A percentile compares a stretch with the other conserved stretches of the same genome.
Conservation (phyloP, 371 early-diverging fungal species). For the Rhizopus microsporus region DNA sequence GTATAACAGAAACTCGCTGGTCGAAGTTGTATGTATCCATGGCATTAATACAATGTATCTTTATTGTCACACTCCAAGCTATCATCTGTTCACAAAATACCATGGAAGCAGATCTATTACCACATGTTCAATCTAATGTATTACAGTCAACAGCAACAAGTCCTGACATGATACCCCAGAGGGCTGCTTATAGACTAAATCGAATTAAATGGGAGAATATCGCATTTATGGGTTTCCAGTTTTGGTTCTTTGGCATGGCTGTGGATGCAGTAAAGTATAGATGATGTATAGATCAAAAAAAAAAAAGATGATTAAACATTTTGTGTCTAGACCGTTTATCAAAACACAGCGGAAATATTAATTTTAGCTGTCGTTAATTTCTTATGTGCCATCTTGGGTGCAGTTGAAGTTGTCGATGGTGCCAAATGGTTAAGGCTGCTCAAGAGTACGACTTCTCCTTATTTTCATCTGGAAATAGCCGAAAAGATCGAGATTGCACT, state of each 20-base stretch:
- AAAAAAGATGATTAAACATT: background rate
- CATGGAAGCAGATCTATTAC: slow-evolving; percentile 18
- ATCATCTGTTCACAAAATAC: slow-evolving; percentile 26
- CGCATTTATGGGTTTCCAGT: slow-evolving; percentile 33
- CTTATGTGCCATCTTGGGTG: slow-evolving; percentile 47
- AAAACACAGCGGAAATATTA: slow-evolving; percentile 44
- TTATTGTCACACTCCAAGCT: slow-evolving; percentile 25
- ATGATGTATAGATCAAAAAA: background rate
- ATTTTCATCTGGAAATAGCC: slow-evolving; percentile 30
- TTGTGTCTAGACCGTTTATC: slow-evolving; percentile 44
- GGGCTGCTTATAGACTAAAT: slow-evolving; percentile 22
- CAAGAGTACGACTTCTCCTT: slow-evolving; percentile 17
- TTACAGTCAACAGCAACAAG: slow-evolving; percentile 9
- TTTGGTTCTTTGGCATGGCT: slow-evolving; percentile 31
- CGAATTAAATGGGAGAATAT: slow-evolving; percentile 37
- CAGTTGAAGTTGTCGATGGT: slow-evolving; percentile 49
- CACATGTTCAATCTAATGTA: slow-evolving; percentile 8
- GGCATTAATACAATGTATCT: slow-evolving; percentile 24
- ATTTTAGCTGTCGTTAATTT: slow-evolving; percentile 46
- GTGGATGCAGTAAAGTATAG: slow-evolving; percentile 46
- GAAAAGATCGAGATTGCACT: slow-evolving; percentile 46
- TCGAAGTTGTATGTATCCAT: slow-evolving; percentile 30
- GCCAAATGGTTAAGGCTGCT: slow-evolving; percentile 39
- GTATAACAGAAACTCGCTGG: slow-evolving; percentile 33
- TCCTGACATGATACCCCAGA: slow-evolving; percentile 9